Evolutionary conservation across 805 yeast genomes (phyloP).

Genomic region (Maudiozyma turicensis): DNA sequence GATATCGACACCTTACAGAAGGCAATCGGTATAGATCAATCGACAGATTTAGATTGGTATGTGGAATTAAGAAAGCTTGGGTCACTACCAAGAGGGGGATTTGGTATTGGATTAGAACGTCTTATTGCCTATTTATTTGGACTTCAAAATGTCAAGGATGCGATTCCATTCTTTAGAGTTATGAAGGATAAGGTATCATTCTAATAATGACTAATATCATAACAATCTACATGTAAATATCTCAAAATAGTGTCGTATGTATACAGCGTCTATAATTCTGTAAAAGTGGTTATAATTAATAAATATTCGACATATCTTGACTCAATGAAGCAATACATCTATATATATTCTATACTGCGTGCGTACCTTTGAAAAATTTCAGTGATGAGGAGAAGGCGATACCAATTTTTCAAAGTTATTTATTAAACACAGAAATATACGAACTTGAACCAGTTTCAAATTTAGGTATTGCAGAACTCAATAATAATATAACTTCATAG

Average conservation of each 20-base stretch:
- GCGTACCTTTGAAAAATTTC: too few relatives aligned
- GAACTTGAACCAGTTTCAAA: too few relatives aligned
- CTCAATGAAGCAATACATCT: too few relatives aligned
- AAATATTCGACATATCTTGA: too few relatives aligned
- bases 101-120: slow-evolving; percentile 91
- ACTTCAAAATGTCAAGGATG: slow-evolving; percentile 74
- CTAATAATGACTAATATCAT: background rate
- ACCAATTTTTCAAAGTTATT: too few relatives aligned
- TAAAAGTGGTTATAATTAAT: too few relatives aligned
- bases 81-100: slow-evolving; percentile 90
- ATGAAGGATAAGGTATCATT: slow-evolving; percentile 4
- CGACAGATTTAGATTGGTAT: slow-evolving; percentile 69
- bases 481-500: too few relatives aligned
- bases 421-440: too few relatives aligned
- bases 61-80: slow-evolving; percentile 65
- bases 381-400: too few relatives aligned
- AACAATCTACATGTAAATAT: too few relatives aligned
- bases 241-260: background rate
- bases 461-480: too few relatives aligned
- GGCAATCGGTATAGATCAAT: slow-evolving; percentile 37
- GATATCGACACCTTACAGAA: slow-evolving; percentile 35
- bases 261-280: background rate
- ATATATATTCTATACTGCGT: too few relatives aligned
- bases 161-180: slow-evolving; percentile 71
- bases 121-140: slow-evolving; percentile 63